Evolutionary conservation across 306 rosid genomes (phyloP).

Genomic region (Castanea mollissima): DNA sequence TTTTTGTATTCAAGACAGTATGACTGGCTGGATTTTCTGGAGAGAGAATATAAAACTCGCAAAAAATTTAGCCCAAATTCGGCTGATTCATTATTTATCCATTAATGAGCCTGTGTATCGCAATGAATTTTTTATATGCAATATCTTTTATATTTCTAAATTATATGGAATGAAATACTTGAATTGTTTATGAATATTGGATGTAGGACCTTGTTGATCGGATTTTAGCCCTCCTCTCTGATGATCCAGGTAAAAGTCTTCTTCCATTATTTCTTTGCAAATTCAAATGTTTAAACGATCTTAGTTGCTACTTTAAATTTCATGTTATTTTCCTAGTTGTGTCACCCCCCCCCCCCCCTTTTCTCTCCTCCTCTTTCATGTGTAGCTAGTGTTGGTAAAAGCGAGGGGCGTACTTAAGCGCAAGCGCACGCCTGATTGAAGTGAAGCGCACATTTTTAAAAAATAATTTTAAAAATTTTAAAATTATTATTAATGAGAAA

Average conservation of each 20-base stretch:
- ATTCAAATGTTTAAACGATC: neutral
- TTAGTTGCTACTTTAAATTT: neutral
- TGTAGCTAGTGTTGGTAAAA: neutral
- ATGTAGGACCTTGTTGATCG: conserved; percentile 89
- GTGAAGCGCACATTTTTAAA: too few relatives aligned
- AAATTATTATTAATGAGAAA: too few relatives aligned
- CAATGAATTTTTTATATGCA: neutral
- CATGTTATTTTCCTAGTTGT: neutral
- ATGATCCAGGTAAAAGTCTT: conserved; percentile 68
- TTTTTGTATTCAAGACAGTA: neutral
- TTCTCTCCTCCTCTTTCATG: neutral
- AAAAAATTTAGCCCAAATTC: neutral
- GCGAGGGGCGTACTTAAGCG: too few relatives aligned
- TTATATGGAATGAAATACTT: neutral
- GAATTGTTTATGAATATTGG: conserved; percentile 23
- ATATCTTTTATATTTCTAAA: conserved; percentile 15
- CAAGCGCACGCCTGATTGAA: too few relatives aligned
- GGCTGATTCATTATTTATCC: neutral
- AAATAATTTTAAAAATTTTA: too few relatives aligned
- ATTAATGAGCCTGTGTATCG: neutral
- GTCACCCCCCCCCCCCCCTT: neutral
- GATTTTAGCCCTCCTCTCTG: conserved; percentile 69
- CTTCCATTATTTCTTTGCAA: neutral
- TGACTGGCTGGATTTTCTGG: neutral
- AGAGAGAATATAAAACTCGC: neutral